Conservation (phyloP, 352 stramenopile species). For the Globisporangium orthogonon region DNA sequence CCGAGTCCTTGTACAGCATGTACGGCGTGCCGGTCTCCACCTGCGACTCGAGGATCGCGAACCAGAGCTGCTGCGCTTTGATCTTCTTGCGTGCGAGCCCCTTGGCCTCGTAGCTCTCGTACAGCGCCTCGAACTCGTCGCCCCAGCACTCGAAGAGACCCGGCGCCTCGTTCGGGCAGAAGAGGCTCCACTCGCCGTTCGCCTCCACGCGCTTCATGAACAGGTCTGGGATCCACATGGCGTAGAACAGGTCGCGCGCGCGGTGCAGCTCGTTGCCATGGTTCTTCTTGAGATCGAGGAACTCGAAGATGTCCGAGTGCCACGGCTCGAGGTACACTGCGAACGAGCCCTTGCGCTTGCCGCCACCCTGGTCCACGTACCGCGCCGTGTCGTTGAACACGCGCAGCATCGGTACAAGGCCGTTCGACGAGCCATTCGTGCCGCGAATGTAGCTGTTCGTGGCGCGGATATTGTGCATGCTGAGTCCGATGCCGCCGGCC, state of each 20-base stretch:
- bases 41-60: slow-evolving; percentile 97
- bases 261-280: slow-evolving; percentile 97
- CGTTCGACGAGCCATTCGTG: slow-evolving; percentile 98
- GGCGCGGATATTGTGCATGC: slow-evolving; percentile 97
- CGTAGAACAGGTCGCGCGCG: slow-evolving; percentile 98
- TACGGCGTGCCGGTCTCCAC: slow-evolving; percentile 99
- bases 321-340: slow-evolving; percentile 99
- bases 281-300: slow-evolving; percentile 98
- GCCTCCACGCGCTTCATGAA: slow-evolving; percentile 99
- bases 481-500: slow-evolving; percentile 97
- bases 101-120: slow-evolving; percentile 94
- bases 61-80: slow-evolving; percentile 98
- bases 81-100: slow-evolving; percentile 94
- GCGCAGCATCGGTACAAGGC: slow-evolving; percentile 99
- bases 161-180: slow-evolving; percentile 98
- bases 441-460: slow-evolving; percentile 97
- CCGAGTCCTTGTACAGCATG: slow-evolving; percentile 99
- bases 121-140: slow-evolving; percentile 94
- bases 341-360: slow-evolving; percentile 98
- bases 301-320: slow-evolving; percentile 98
- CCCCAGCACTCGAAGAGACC: slow-evolving; percentile 93
- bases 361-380: slow-evolving; percentile 98
- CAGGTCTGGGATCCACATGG: slow-evolving; percentile 98
- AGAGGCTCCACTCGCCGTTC: slow-evolving; percentile 96
- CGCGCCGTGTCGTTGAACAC: slow-evolving; percentile 99